Conservation (phyloP, 768 basidiomycete species). For the Holtermannia corniformis region DNA sequence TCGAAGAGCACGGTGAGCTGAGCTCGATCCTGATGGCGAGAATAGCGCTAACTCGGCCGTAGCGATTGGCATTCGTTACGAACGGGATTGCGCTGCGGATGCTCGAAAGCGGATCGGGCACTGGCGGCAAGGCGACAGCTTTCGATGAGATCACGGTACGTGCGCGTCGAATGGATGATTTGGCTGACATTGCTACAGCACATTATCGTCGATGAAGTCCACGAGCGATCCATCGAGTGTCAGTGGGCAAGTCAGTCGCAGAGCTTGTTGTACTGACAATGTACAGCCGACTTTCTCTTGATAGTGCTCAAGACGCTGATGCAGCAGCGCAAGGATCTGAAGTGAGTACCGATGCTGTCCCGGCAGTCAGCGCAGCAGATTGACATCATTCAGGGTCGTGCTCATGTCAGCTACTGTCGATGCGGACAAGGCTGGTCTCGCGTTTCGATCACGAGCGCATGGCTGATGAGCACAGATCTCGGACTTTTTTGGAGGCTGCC, state of each 20-base stretch:
- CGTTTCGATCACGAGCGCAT: neutral
- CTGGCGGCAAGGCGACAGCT: constrained; percentile 60
- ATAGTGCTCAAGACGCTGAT: constrained; percentile 83
- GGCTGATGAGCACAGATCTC: constrained; percentile 53
- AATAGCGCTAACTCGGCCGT: neutral
- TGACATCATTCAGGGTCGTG: constrained; percentile 54
- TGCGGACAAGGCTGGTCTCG: constrained; percentile 29
- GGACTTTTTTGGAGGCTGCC: constrained; percentile 70
- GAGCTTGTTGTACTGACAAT: too few species aligned
- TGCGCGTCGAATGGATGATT: neutral
- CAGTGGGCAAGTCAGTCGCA: neutral
- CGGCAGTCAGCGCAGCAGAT: neutral
- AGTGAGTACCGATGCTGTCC: too few species aligned
- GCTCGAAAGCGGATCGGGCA: constrained; percentile 76
- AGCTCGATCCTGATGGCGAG: neutral
- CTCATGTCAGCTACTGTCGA: constrained; percentile 97
- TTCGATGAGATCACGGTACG: constrained; percentile 86
- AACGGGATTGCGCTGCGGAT: constrained; percentile 93
- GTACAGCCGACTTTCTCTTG: constrained; percentile 89
- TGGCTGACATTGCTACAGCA: neutral
- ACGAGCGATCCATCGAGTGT: constrained; percentile 95
- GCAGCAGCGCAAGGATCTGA: constrained; percentile 67
- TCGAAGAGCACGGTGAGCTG: constrained; percentile 54
- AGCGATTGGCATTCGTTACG: constrained; percentile 59
- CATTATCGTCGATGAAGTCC: constrained; percentile 50